Percentiles rank a stretch among this genome's conserved stretches.
Conservation (phyloP, 352 stramenopile species). For the Peronospora destructor region DNA sequence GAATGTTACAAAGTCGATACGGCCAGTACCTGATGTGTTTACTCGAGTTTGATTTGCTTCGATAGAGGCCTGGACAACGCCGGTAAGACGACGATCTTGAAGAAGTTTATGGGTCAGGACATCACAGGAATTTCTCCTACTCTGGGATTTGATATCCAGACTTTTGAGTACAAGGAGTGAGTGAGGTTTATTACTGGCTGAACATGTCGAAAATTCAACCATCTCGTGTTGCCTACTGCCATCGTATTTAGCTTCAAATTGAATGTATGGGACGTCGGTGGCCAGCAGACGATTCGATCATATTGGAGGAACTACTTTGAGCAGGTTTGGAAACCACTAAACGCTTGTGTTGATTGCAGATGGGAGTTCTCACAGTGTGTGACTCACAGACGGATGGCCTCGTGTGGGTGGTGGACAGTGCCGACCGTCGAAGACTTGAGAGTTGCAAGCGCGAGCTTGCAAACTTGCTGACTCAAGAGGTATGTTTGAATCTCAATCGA, state of each 20-base stretch:
- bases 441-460: slow-evolving; percentile 90
- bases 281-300: slow-evolving; percentile 97
- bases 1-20: neutral
- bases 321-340: slow-evolving; percentile 31
- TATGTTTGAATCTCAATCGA: slow-evolving; percentile 13
- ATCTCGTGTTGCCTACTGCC: neutral
- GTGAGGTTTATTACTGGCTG: slow-evolving; percentile 1
- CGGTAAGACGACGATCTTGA: slow-evolving; percentile 98
- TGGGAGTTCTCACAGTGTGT: neutral
- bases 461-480: slow-evolving; percentile 84
- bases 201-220: neutral
- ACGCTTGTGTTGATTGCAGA: neutral
- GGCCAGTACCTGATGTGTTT: slow-evolving; percentile 8
- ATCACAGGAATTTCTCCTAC: slow-evolving; percentile 97
- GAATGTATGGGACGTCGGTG: slow-evolving; percentile 98
- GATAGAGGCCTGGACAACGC: slow-evolving; percentile 96
- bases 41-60: slow-evolving; percentile 4
- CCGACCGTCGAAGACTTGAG: slow-evolving; percentile 90
- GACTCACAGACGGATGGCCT: slow-evolving; percentile 91
- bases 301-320: slow-evolving; percentile 99
- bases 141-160: slow-evolving; percentile 99
- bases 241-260: slow-evolving; percentile 91
- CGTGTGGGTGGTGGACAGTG: slow-evolving; percentile 98
- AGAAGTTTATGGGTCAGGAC: slow-evolving; percentile 95
- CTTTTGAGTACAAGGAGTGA: slow-evolving; percentile 92